Base-by-base conservation (phyloP, 2,329 filamentous ascomycete species). In the Xenosphaeropsis pyriputrescens region DNA sequence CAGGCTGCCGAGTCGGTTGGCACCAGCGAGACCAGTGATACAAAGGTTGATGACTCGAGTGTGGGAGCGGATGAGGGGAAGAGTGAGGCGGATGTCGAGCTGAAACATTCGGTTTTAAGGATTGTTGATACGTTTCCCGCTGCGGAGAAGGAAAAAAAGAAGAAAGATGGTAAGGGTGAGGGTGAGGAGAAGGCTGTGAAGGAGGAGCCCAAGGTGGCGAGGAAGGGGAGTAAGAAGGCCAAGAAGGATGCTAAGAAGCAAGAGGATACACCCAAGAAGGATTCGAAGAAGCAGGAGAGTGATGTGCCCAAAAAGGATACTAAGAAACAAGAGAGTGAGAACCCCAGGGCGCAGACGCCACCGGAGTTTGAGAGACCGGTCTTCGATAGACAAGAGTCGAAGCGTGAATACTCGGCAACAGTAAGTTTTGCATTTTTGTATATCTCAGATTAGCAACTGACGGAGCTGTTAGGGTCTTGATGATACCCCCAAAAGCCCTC, bases 381-480 rank as follows among this genome's bases (percentile, higher is more conserved):
- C 2, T 16, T 45, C 19, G 45, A 47, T 13, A 47, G 47, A 34
- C 40, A 50, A 29, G 43, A 46, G 29, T 52, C 51, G 5, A 40
- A 48, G 29, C 39, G 39, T 18, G 52, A 53, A 34, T 52, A 50
- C 32, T 45, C 44, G 31, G 50, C 46, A 6, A 47, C 43, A 22
- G 52, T 54, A 44, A 29, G 22, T 26, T 26, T 6, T 26, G 43
- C 39, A 33, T 19, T 15, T 12, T 13, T 13, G 8, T 13, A 12
- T 8, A n/a, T 16, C 31, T 8, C 18, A 26, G 22, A 26, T 9
- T 11, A 26, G 12, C 7, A 3, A 26, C 22, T 26, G 8, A 26
- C 12, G 22, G 8, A 26, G 8, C n/a, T n/a, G n/a, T 26, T 26
- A 54, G 51, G 52, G 50, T n/a, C 47, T 52, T 11, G 50, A 54